Evolutionary conservation across 1,284 basidiomycete species (phyloP).

Genomic region (Boletus sp.): DNA sequence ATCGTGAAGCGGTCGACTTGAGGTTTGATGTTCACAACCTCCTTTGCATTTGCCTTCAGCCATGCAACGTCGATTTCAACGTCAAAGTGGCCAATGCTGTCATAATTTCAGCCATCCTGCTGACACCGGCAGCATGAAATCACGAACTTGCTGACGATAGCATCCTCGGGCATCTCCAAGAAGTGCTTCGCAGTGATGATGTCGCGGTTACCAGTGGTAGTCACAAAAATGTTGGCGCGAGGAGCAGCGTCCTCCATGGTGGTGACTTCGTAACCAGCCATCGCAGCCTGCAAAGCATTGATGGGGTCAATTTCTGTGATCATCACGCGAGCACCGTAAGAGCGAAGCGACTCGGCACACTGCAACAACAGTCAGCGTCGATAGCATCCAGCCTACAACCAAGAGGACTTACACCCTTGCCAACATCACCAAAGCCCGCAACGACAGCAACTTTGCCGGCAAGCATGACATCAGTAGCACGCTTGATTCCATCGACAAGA

Average conservation of each 20-base stretch:
- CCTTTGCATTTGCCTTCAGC: slow-evolving; percentile 91
- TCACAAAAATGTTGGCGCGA: slow-evolving; percentile 92
- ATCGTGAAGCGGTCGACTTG: slow-evolving; percentile 99
- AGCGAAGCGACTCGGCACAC: slow-evolving; percentile 96
- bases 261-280: slow-evolving; percentile 98
- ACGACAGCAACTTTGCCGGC: slow-evolving; percentile 99
- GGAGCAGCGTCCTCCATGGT: slow-evolving; percentile 97
- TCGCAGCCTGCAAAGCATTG: slow-evolving; percentile 98
- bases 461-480: slow-evolving; percentile 99
- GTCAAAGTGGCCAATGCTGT: slow-evolving; percentile 96
- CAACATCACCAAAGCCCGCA: slow-evolving; percentile 98
- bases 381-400: neutral
- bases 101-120: slow-evolving; percentile 44
- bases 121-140: neutral
- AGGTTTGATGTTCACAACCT: slow-evolving; percentile 92
- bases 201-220: slow-evolving; percentile 98
- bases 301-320: slow-evolving; percentile 99
- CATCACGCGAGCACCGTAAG: slow-evolving; percentile 95
- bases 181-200: slow-evolving; percentile 97
- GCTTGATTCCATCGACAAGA: slow-evolving; percentile 99
- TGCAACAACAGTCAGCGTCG: slow-evolving; percentile 33
- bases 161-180: slow-evolving; percentile 93
- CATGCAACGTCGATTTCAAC: slow-evolving; percentile 99
- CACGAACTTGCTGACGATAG: slow-evolving; percentile 94
- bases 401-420: slow-evolving; percentile 75